These are phyloP conservation scores for Chenopodium quinoa DNA, from an alignment of 148 eudicot genomes.

Conservation along the genomic window DNA sequence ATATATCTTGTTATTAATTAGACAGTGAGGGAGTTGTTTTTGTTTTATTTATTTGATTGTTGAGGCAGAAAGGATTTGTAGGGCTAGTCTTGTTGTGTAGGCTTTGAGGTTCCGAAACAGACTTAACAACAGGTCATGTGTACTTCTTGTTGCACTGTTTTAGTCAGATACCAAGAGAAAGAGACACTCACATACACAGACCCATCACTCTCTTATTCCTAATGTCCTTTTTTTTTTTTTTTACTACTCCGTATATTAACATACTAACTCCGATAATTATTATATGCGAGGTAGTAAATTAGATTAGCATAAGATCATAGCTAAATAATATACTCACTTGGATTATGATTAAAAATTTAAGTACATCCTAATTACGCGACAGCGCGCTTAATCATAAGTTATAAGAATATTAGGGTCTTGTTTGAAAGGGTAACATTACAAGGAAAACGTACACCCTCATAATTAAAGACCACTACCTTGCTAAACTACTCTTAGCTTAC, in stretches of 20 bases:
- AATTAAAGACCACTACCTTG: slow-evolving; percentile 4
- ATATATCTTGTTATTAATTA: slow-evolving; percentile 3
- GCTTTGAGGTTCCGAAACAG: slow-evolving; percentile 27
- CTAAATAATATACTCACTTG: background rate
- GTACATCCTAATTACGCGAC: background rate
- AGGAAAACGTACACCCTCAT: slow-evolving; percentile 17
- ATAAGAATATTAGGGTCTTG: slow-evolving; percentile 9
- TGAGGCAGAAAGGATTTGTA: slow-evolving; percentile 16
- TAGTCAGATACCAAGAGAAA: slow-evolving; percentile 28
- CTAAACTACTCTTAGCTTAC: background rate
- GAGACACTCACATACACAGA: slow-evolving; percentile 6
- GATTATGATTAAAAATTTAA: slow-evolving; percentile 7
- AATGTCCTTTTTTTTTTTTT: background rate
- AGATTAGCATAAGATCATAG: background rate
- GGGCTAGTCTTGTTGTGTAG: slow-evolving; percentile 24
- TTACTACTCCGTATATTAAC: no score
- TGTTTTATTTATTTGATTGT: background rate
- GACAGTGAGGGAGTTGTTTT: slow-evolving; percentile 15
- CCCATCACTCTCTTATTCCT: slow-evolving; percentile 13
- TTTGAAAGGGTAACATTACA: slow-evolving; percentile 20
- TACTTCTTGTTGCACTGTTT: slow-evolving; percentile 32
- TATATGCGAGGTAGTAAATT: background rate
- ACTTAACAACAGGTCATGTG: slow-evolving; percentile 31
- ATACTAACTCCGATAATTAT: no score
- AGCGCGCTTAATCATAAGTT: background rate